Evolutionary conservation across 148 eudicot species (phyloP), one percentile per base, ranked within the genome.

Genomic region (Dysphania ambrosioides): DNA sequence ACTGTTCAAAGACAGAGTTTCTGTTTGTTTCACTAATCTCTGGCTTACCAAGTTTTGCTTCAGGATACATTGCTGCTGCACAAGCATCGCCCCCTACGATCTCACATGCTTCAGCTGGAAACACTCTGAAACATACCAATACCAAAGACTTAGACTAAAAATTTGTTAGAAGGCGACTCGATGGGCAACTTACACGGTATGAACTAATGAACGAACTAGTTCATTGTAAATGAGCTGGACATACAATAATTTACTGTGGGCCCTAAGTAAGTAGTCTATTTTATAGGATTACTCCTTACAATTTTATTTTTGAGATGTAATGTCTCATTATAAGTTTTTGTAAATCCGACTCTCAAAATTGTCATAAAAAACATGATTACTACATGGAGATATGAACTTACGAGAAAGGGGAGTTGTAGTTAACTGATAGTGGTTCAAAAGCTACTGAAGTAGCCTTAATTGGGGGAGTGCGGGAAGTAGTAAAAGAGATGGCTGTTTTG

Each of bases 41-140:
- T 41, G 75, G 81, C 23, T 71, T 74, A 24, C 41, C 59, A 15
- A 81, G 81, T 80, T 83, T 88, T 64, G 65, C 82, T 75, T 90
- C 95, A 36, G 91, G 88, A 66, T 72, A 82, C 76, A 85, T 85
- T 9, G 77, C 74, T 5, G 84, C 90, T 51, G 57, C 62, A 74
- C 91, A 88, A 23, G 88, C 86, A 13, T 82, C 89, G 73, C 87
- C 90, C 2, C 91, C 91, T 9, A 83, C 34, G n/a, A 82, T 78
- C 69, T 90, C 90, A 68, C 95, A 90, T 44, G 94, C 94, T 90
- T 90, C 90, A 66, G 91, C 91, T 31, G 86, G 91, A 47, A 86
- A 90, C 30, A 90, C 91, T 71, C 91, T 85, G 75, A 8, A 77
- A 11, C 26, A 68, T 36, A 31, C 47, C 31, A 35, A 68, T 36